A percentile compares a stretch with the other conserved stretches of the same genome.
Conservation (phyloP, 345 rosid genomes). For the Nephelium lappaceum region DNA sequence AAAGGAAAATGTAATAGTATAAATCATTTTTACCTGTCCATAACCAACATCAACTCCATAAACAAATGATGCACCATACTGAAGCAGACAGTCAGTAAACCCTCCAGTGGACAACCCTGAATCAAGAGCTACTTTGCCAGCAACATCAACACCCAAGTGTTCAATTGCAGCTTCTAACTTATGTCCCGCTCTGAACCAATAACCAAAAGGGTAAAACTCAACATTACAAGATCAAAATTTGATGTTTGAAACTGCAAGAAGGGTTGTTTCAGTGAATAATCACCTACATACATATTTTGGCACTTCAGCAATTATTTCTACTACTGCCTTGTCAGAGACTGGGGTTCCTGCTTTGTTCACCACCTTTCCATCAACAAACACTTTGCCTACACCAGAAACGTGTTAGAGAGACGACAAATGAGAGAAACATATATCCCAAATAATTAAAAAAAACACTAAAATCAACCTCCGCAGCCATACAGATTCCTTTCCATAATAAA, state of each 20-base stretch:
- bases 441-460: slow-evolving; percentile 11
- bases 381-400: slow-evolving; percentile 62
- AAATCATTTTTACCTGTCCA: slow-evolving; percentile 66
- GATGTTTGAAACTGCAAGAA: slow-evolving; percentile 18
- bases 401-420: slow-evolving; percentile 7
- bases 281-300: slow-evolving; percentile 99
- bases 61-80: slow-evolving; percentile 84
- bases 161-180: slow-evolving; percentile 96
- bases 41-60: slow-evolving; percentile 98
- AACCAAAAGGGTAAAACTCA: slow-evolving; percentile 18
- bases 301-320: slow-evolving; percentile 76
- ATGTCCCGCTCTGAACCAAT: slow-evolving; percentile 71
- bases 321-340: slow-evolving; percentile 62
- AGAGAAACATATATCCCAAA: not conserved
- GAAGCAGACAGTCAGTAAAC: slow-evolving; percentile 94
- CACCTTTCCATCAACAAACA: slow-evolving; percentile 79
- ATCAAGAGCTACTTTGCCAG: slow-evolving; percentile 93
- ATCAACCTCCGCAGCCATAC: not conserved
- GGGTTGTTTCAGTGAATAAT: slow-evolving; percentile 43
- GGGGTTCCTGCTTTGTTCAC: slow-evolving; percentile 91
- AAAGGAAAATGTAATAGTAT: not conserved
- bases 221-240: not conserved
- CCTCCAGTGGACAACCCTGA: slow-evolving; percentile 97
- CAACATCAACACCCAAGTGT: slow-evolving; percentile 76
- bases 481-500: not conserved